Evolutionary conservation across 768 basidiomycete species (phyloP).

Genomic region (Suillus weaverae): DNA sequence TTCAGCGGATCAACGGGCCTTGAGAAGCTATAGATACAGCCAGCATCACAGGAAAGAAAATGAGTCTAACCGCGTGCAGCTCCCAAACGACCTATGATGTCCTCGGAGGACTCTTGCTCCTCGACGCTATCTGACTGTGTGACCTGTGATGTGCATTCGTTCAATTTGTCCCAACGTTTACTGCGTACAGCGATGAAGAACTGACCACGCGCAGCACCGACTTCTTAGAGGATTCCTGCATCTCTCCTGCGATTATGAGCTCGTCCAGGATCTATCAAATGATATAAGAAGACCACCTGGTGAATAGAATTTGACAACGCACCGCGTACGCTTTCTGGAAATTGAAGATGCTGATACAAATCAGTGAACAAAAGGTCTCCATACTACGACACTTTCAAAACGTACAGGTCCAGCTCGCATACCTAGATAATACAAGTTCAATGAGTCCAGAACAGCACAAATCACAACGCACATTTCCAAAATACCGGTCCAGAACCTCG

Average conservation of each 20-base stretch:
- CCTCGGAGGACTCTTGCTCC: slow-evolving; percentile 84
- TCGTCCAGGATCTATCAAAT: slow-evolving; percentile 78
- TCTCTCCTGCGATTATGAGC: slow-evolving; percentile 88
- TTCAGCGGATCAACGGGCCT: slow-evolving; percentile 33
- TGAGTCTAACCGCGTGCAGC: slow-evolving; percentile 59
- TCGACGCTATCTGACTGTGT: slow-evolving; percentile 83
- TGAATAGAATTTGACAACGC: slow-evolving; percentile 16
- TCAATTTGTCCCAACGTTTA: neutral
- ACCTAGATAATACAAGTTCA: slow-evolving; percentile 46
- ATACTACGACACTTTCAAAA: slow-evolving; percentile 3
- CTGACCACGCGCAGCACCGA: slow-evolving; percentile 60
- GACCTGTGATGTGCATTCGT: slow-evolving; percentile 48
- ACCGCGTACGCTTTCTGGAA: slow-evolving; percentile 96
- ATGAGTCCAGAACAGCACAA: neutral
- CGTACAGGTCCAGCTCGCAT: slow-evolving; percentile 90
- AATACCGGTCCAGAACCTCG: slow-evolving; percentile 75
- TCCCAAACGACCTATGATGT: slow-evolving; percentile 74
- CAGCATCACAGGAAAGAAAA: slow-evolving; percentile 6
- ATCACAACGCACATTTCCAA: slow-evolving; percentile 40
- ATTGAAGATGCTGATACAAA: slow-evolving; percentile 81
- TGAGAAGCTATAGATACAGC: slow-evolving; percentile 18
- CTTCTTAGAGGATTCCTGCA: slow-evolving; percentile 89
- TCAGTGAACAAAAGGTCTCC: neutral
- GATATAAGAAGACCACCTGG: slow-evolving; percentile 14
- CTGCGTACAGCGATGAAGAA: slow-evolving; percentile 7